A percentile compares a stretch with the other conserved stretches of the same genome.
Conservation (phyloP, 495 filamentous ascomycete genomes). For the Podospora conica region DNA sequence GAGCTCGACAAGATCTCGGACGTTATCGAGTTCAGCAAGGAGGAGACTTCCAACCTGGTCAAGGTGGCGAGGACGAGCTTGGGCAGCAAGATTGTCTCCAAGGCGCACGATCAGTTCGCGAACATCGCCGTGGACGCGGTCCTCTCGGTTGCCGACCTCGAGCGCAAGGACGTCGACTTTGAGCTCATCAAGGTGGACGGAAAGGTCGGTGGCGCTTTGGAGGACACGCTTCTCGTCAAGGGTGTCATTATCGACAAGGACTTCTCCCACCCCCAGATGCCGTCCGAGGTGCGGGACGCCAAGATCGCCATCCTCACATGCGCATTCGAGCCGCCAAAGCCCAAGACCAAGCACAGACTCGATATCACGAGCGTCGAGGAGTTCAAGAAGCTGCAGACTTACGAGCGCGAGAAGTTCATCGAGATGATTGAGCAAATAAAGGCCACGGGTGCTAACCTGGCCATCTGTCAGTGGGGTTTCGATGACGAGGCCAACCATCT, state of each 20-base stretch:
- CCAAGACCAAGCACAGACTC: conserved; percentile 99
- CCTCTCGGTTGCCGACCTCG: conserved; percentile 90
- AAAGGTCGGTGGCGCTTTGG: conserved; percentile 92
- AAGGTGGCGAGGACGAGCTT: conserved; percentile 94
- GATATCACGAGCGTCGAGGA: conserved; percentile 97
- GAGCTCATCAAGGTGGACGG: conserved; percentile 99
- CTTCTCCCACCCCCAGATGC: conserved; percentile 99
- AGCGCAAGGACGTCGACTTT: conserved; percentile 97
- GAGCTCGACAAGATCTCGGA: conserved; percentile 93
- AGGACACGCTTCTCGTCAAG: conserved; percentile 90
- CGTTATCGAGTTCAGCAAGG: conserved; percentile 71
- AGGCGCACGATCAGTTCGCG: conserved; percentile 96
- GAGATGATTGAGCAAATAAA: conserved; percentile 99
- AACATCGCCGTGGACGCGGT: conserved; percentile 96
- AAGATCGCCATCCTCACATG: conserved; percentile 97
- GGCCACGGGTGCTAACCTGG: conserved; percentile 92
- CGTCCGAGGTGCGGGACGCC: conserved; percentile 83
- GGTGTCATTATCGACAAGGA: conserved; percentile 99
- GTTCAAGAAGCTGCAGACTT: conserved; percentile 92
- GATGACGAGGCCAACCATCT: conserved; percentile 99
- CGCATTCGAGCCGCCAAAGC: conserved; percentile 98
- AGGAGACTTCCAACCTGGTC: conserved; percentile 73
- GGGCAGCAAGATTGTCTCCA: conserved; percentile 98
- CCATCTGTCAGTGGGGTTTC: conserved; percentile 99
- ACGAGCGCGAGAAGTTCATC: conserved; percentile 90